phyloP scores from a whole-genome alignment of 371 early-diverging fungal genomes.

The Nematocida sp. region DNA sequence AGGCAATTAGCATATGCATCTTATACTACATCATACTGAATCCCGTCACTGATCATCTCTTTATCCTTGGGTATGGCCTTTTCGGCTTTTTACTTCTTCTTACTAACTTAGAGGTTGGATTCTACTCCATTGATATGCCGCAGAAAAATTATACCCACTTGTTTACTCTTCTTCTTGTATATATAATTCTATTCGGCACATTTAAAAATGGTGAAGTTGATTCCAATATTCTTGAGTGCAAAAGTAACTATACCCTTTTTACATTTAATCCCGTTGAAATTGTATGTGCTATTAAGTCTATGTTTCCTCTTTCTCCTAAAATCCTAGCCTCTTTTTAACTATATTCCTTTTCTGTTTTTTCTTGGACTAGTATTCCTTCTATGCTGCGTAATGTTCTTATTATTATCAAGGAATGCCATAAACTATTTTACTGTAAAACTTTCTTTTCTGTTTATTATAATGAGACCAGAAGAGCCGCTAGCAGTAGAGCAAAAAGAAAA shows the following conservation, averaged over 20 bases:
- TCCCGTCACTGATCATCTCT: not conserved
- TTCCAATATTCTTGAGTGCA: no score
- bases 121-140: conserved; percentile 1
- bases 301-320: no score
- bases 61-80: not conserved
- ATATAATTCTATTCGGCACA: not conserved
- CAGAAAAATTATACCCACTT: conserved; percentile 5
- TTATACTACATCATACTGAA: not conserved
- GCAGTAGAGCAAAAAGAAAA: not conserved
- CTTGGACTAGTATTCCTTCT: no score
- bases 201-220: not conserved
- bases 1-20: not conserved
- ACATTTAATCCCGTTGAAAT: no score
- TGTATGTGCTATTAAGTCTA: no score
- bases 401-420: not conserved
- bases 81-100: not conserved
- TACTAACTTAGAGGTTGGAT: not conserved
- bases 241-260: no score
- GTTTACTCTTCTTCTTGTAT: conserved; percentile 7
- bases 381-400: no score
- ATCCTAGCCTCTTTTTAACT: no score
- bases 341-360: no score
- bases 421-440: not conserved
- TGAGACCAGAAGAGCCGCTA: conserved; percentile 5
- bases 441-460: conserved; percentile 36